Evolutionary conservation across 208 protist genomes (phyloP).

Genomic region (Endotrypanum monterogeii): DNA sequence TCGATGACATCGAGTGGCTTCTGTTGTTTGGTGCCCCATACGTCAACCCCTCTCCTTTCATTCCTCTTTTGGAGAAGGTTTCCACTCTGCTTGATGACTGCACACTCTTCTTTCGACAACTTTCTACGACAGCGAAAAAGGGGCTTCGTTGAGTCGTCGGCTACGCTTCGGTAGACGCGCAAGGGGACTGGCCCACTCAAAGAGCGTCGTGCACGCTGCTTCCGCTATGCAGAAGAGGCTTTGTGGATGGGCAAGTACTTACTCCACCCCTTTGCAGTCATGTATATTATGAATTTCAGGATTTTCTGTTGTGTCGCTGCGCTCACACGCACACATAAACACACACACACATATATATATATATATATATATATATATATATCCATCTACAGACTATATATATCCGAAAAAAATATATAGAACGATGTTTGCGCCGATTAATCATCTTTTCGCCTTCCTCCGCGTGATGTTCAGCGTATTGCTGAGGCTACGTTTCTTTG

Average conservation of each 20-base stretch:
- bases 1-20: constrained; percentile 60
- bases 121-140: background rate
- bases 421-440: no score
- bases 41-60: constrained; percentile 77
- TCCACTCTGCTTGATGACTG: constrained; percentile 40
- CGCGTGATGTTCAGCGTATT: background rate
- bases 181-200: background rate
- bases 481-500: background rate
- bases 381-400: no score
- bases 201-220: background rate
- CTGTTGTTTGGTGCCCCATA: constrained; percentile 48
- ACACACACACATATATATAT: background rate
- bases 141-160: background rate
- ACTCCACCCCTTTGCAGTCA: constrained; percentile 15
- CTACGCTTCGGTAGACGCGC: background rate
- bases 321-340: background rate
- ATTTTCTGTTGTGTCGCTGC: background rate
- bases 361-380: no score
- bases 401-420: no score
- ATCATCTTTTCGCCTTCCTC: no score
- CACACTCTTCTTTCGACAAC: constrained; percentile 27
- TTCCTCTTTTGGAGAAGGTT: constrained; percentile 54
- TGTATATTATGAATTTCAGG: constrained; percentile 2
- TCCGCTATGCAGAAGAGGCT: background rate
- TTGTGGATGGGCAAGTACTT: background rate